Evolutionary conservation across 352 stramenopile species (phyloP), one percentile per base, ranked within the genome.

Genomic region (Phytophthora ohioensis): DNA sequence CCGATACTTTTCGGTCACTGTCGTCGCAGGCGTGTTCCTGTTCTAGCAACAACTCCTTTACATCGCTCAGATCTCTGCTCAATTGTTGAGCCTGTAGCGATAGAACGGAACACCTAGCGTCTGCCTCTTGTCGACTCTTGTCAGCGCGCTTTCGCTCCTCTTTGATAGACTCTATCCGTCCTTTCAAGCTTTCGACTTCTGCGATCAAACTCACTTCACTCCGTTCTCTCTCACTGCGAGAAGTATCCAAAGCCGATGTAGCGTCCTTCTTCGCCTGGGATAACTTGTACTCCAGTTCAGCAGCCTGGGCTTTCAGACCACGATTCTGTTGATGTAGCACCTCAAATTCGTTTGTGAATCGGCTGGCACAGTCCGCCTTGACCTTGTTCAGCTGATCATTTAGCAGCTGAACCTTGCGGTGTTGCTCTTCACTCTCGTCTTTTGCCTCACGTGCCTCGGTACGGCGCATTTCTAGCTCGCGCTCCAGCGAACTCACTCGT

Each of bases 311-410:
- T 62, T 89, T 90, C 17, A 92, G 57, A 27, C 90, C 81, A 9
- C 81, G 81, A 54, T 92, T 92, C 53, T 92, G 80, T 36, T 81
- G 67, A 48, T 87, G 80, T 5, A 91, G 47, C 4, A 80, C 51
- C 32, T 87, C 83, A 3, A 91, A 76, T 35, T 91, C 83, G 35
- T 57, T 79, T 6, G 76, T 79, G 27, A 88, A 88, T 8, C 79
- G 60, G 42, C 64, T 84, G 0, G 76, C 82, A 60, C 78, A 90
- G 47, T 91, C 83, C 5, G 80, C 73, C 34, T 91, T 90, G n/a
- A 91, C 85, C 61, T 92, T 92, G 51, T 84, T 86, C 8, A 94
- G 76, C 59, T 94, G 72, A n/a, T 92, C 79, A 34, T 90, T 91
- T 15, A 94, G 64, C 27, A 88, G 47, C 42, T 90, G 78, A 8